Evolutionary conservation across 768 basidiomycete species (phyloP), one percentile per base, ranked within the genome.

Genomic region (Termitomyces sp.): DNA sequence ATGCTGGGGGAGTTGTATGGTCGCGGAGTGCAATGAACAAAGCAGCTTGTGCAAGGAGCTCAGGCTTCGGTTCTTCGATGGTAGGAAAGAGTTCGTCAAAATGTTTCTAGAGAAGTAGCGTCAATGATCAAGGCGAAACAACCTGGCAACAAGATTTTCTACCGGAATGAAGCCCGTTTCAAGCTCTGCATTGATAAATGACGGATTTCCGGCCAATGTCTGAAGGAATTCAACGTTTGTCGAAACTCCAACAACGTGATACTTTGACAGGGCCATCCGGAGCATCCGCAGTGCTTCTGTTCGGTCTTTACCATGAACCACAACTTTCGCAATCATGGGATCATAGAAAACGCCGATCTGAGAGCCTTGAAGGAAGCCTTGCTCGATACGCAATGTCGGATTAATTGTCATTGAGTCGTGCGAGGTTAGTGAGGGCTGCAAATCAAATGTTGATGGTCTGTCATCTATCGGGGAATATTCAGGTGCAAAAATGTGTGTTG

Each of bases 81-180:
- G 81, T 75, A 2, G 89, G 89, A 73, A 97, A 94, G n/a, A 97
- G 74, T 53, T 89, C 82, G 38, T 84, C 76, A 63, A 82, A 80
- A 66, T 96, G 87, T 83, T 91, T 93, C 93, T 95, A 40, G 31
- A 23, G 27, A 49, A 23, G n/a, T 41, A 41, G 50, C 7, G 52
- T 49, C 49, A 41, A 44, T 16, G 13, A 43, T 16, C 23, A 22
- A 20, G 11, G 13, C 27, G 10, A 47, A n/a, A 51, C 40, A 39
- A 22, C 31, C 5, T 2, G 10, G 18, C 32, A 45, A 35, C 32
- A 18, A 33, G 40, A 32, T 39, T 46, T 29, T 35, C 45, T 66
- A 92, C 92, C 27, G 82, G 79, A 62, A 98, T 95, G 66, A 98
- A 98, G 3, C 92, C 92, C 2, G 94, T 96, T 65, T 97, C 94